Percentiles rank a stretch among this genome's conserved stretches.
Evolutionary conservation across 164 flowering plant genomes (phyloP).

Genomic region (Vitis rotundifolia): DNA sequence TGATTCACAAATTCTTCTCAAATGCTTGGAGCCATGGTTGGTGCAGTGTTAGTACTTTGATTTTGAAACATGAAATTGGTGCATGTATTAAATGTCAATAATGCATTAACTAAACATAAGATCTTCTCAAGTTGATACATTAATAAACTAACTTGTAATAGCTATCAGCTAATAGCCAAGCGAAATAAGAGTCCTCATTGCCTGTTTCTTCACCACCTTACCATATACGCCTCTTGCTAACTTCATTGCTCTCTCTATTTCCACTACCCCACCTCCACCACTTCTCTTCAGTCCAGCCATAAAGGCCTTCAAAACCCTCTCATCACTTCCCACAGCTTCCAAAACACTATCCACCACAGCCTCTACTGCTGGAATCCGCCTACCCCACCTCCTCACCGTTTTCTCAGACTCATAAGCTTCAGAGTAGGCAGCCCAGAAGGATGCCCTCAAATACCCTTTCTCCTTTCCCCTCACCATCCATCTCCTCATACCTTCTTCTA

Average conservation of each 20-base stretch:
- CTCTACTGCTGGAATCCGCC: slow-evolving; percentile 55
- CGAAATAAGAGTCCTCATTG: slow-evolving; percentile 64
- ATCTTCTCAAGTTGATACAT: too few species aligned
- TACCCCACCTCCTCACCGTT: slow-evolving; percentile 64
- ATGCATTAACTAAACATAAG: too few species aligned
- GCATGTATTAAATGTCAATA: too few species aligned
- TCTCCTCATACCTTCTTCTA: slow-evolving; percentile 75
- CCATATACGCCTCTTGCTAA: slow-evolving; percentile 76
- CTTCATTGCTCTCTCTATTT: slow-evolving; percentile 62
- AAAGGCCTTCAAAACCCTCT: slow-evolving; percentile 55
- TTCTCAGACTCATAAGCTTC: slow-evolving; percentile 55
- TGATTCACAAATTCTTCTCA: too few species aligned
- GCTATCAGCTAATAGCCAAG: slow-evolving; percentile 6
- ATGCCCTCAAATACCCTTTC: slow-evolving; percentile 74
- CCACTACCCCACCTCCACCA: slow-evolving; percentile 31
- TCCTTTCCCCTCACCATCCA: slow-evolving; percentile 62
- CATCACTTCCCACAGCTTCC: slow-evolving; percentile 72
- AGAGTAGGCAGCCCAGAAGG: slow-evolving; percentile 61
- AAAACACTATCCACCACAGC: slow-evolving; percentile 60
- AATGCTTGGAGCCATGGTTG: too few species aligned
- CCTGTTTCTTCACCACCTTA: slow-evolving; percentile 73
- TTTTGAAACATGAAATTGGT: too few species aligned
- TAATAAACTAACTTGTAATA: too few species aligned
- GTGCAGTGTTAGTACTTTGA: too few species aligned
- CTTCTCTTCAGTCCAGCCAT: slow-evolving; percentile 38